phyloP scores from a whole-genome alignment of 2,329 filamentous ascomycete genomes.

The Ophiocordyceps camponoti-saundersi region DNA sequence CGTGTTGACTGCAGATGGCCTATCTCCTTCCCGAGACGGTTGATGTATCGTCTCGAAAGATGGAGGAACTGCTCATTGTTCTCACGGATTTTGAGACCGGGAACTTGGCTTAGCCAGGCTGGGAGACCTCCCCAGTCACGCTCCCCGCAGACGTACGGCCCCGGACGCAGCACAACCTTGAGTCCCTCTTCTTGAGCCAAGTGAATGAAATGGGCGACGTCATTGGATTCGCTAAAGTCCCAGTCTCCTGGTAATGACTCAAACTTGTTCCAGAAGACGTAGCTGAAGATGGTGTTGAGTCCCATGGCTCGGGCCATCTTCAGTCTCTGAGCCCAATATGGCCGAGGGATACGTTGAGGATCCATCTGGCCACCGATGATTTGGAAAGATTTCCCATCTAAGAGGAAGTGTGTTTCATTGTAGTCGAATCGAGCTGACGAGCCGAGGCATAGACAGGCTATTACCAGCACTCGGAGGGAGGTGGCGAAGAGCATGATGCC shows the following conservation, averaged over 20 bases:
- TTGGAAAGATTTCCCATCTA: conserved; percentile 2
- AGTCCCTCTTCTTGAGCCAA: conserved; percentile 25
- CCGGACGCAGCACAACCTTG: conserved; percentile 24
- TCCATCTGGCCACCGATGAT: conserved; percentile 34
- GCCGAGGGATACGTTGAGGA: conserved; percentile 27
- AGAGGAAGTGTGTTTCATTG: conserved; percentile 1
- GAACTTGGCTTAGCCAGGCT: conserved; percentile 22
- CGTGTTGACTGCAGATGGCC: conserved; percentile 17
- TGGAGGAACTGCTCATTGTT: conserved; percentile 22
- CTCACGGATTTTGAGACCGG: conserved; percentile 21
- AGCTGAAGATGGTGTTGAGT: conserved; percentile 44
- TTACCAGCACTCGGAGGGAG: not conserved
- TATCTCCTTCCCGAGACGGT: conserved; percentile 11
- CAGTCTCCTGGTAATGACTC: conserved; percentile 23
- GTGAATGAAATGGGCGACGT: conserved; percentile 26
- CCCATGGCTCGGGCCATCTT: conserved; percentile 82
- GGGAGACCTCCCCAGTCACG: conserved; percentile 32
- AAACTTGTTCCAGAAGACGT: conserved; percentile 32
- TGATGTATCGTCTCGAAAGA: conserved; percentile 19
- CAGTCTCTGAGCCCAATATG: conserved; percentile 32
- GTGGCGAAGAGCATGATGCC: not conserved
- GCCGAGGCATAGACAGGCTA: not conserved
- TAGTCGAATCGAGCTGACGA: not conserved
- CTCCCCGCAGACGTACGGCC: conserved; percentile 31
- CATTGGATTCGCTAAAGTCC: conserved; percentile 19